These are phyloP conservation scores for Ricinus communis DNA, from an alignment of 345 rosid genomes.

Conservation along the genomic window DNA sequence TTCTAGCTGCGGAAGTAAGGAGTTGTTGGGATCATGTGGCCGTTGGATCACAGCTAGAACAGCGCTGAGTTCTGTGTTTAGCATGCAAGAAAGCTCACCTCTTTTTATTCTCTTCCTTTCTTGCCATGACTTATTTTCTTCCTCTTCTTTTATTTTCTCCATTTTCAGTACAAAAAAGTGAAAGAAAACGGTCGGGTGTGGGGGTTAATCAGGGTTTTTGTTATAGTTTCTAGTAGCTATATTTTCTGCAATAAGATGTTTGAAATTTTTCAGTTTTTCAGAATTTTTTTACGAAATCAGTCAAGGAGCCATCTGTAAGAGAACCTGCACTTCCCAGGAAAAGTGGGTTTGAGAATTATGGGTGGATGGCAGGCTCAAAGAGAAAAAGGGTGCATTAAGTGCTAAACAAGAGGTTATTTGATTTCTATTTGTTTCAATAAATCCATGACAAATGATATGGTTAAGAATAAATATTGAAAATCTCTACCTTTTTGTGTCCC, in stretches of 20 bases:
- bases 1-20: slow-evolving; percentile 54
- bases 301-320: no score
- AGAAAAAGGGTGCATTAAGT: slow-evolving; percentile 17
- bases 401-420: slow-evolving; percentile 33
- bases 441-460: slow-evolving; percentile 19
- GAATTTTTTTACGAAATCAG: no score
- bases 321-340: no score
- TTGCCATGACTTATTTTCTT: slow-evolving; percentile 18
- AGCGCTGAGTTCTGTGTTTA: slow-evolving; percentile 89
- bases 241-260: no score
- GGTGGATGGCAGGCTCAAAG: no score
- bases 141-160: slow-evolving; percentile 22
- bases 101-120: slow-evolving; percentile 46
- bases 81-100: slow-evolving; percentile 81
- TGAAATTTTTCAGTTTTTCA: no score
- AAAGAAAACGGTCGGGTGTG: no score
- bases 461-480: slow-evolving; percentile 19
- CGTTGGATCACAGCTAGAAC: slow-evolving; percentile 78
- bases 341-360: no score
- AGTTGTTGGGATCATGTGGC: slow-evolving; percentile 39
- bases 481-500: slow-evolving; percentile 28
- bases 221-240: no score
- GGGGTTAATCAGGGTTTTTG: no score
- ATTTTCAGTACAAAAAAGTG: background rate
- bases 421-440: background rate